Base-by-base conservation (phyloP, 441 rosid genomes). In the Adansonia grandidieri region DNA sequence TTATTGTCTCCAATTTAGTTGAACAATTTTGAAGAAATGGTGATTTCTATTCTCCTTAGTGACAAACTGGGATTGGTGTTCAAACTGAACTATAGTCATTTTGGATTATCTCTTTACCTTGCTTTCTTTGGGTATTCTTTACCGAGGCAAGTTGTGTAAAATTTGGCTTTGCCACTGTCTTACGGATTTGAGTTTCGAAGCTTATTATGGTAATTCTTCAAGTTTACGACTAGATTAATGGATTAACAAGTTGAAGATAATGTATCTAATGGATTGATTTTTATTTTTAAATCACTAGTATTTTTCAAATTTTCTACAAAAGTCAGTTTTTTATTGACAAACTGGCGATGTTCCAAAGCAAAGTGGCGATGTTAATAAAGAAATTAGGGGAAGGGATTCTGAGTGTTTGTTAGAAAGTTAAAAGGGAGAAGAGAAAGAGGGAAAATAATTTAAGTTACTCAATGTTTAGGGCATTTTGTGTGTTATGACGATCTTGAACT, bases 1-100 rank as follows among this genome's bases (percentile, higher is more conserved):
- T 63, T 7, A 6, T 9, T 10, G 44, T 75, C 4, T 75, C 17
- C 32, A 37, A 6, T 48, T 9, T 75, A 64, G 78, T 50, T 75
- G 70, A 63, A 50, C 71, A 48, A 24, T 72, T 50, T 48, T 48
- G 48, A 11, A 17, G 11, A 24, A 45, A 61, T 58, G 42, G 11
- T 37, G 53, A 44, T 73, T 42, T 61, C 40, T 61, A 9, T 3
- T 60, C 2, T 60, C 24, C 32, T 58, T 58, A 9, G 5, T 60
- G 37, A 9, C 5, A 20, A 11, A 19, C 32, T 58, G 32, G 9
- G 37, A 60, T 28, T 60, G 32, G 22, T 9, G 10, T 60, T 22
- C 10, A 20, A 37, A 37, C 42, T 37, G 42, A 37, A 37, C 42
- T 37, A 37, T 37, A 37, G 32, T 8, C 5, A 17, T 19, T 17